Evolutionary conservation across 2,329 filamentous ascomycete species (phyloP).

Genomic region (Pezicula radicicola): DNA sequence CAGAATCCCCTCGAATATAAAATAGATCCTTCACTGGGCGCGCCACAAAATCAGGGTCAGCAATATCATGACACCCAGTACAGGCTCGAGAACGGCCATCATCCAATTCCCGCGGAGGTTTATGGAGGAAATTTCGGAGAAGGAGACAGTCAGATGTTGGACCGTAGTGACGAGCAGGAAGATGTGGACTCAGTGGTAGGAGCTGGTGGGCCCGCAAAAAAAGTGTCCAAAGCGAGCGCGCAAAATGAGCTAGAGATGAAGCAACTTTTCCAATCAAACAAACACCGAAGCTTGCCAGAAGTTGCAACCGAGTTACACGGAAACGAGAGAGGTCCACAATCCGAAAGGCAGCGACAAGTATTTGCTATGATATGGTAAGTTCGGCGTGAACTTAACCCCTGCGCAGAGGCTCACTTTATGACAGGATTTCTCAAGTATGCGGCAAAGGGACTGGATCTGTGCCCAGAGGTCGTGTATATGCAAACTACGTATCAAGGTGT

Average conservation of each 20-base stretch:
- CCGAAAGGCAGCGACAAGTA: conserved; percentile 78
- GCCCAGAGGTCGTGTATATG: conserved; percentile 88
- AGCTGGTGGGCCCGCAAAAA: conserved; percentile 46
- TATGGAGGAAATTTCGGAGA: conserved; percentile 55
- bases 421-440: conserved; percentile 72
- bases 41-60: conserved; percentile 41
- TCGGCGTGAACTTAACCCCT: not conserved
- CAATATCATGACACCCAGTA: conserved; percentile 40
- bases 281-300: conserved; percentile 64
- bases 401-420: conserved; percentile 2
- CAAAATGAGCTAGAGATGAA: conserved; percentile 81
- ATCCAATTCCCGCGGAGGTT: conserved; percentile 52
- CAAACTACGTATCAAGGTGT: conserved; percentile 90
- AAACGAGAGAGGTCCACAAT: conserved; percentile 76
- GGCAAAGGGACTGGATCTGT: conserved; percentile 79
- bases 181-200: conserved; percentile 51
- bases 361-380: conserved; percentile 86
- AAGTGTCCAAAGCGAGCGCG: conserved; percentile 64
- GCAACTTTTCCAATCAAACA: conserved; percentile 69
- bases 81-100: conserved; percentile 34
- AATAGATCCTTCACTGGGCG: conserved; percentile 48
- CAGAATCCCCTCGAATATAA: conserved; percentile 46
- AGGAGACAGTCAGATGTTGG: conserved; percentile 56
- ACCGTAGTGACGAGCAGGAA: conserved; percentile 51
- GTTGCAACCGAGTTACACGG: conserved; percentile 74